A percentile compares a stretch with the other conserved stretches of the same genome.
Evolutionary conservation across 2,329 filamentous ascomycete genomes (phyloP).

Genomic region (Helotiales sp.): DNA sequence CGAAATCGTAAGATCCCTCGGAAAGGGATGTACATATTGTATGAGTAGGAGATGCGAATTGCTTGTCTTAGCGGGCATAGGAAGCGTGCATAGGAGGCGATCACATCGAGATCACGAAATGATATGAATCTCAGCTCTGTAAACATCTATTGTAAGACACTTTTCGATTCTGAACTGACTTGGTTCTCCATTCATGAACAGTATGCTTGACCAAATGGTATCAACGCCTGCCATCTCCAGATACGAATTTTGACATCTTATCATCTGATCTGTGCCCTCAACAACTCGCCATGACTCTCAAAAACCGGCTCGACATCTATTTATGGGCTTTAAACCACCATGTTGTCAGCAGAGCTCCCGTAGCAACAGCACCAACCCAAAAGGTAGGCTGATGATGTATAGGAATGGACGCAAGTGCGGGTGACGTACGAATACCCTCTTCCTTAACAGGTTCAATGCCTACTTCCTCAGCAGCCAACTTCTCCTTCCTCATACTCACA

Average conservation of each 20-base stretch:
- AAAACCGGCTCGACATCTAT: not conserved
- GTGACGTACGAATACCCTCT: slow-evolving; percentile 52
- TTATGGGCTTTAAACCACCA: slow-evolving; percentile 6
- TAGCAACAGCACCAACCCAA: not conserved
- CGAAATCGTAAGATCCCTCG: not conserved
- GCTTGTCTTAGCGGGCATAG: not conserved
- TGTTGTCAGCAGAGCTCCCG: not conserved
- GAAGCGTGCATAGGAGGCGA: not conserved
- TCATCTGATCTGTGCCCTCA: not conserved
- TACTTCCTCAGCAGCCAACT: slow-evolving; percentile 61
- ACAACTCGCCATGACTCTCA: not conserved
- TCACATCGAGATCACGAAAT: not conserved
- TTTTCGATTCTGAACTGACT: not conserved
- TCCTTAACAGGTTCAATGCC: slow-evolving; percentile 58
- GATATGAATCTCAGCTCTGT: slow-evolving; percentile 10
- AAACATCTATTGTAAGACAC: not conserved
- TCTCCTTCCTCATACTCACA: slow-evolving; percentile 47
- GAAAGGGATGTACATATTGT: not conserved
- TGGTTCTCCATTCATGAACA: not conserved
- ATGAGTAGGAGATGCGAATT: too few relatives aligned
- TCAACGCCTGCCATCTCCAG: not conserved
- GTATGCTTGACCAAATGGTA: not conserved
- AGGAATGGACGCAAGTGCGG: not conserved
- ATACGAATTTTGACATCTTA: not conserved
- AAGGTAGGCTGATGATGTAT: not conserved